phyloP scores from a whole-genome alignment of 2,329 filamentous ascomycete species.

The Pseudogymnoascus sp. region DNA sequence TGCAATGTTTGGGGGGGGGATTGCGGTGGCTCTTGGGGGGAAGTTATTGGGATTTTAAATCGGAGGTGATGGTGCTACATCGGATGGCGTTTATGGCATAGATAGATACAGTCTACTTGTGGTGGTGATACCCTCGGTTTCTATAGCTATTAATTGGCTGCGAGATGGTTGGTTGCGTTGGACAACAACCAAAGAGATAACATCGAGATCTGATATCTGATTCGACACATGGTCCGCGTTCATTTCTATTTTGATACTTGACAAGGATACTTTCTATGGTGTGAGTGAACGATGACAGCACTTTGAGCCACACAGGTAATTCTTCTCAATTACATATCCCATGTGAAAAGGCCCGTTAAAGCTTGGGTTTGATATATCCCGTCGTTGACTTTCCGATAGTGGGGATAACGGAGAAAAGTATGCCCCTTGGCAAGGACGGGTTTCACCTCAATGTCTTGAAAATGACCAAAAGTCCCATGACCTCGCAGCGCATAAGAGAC shows the following conservation, averaged over 20 bases:
- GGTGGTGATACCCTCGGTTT: neutral
- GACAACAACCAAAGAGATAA: neutral
- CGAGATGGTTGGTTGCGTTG: neutral
- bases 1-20: conserved; percentile 47
- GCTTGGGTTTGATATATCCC: neutral
- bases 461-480: neutral
- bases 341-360: neutral
- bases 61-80: neutral
- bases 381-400: neutral
- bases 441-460: neutral
- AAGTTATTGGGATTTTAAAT: conserved; percentile 1
- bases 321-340: neutral
- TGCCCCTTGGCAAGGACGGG: neutral
- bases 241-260: neutral
- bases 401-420: neutral
- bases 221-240: neutral
- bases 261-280: neutral
- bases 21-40: conserved; percentile 22
- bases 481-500: neutral
- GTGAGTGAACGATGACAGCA: neutral
- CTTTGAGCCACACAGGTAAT: neutral
- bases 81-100: neutral
- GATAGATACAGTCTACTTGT: neutral
- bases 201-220: neutral
- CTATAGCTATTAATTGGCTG: neutral